Percentiles rank a stretch among this genome's conserved stretches.
phyloP scores from a whole-genome alignment of 2,329 filamentous ascomycete genomes.

The Ophiocordyceps sinensis region DNA sequence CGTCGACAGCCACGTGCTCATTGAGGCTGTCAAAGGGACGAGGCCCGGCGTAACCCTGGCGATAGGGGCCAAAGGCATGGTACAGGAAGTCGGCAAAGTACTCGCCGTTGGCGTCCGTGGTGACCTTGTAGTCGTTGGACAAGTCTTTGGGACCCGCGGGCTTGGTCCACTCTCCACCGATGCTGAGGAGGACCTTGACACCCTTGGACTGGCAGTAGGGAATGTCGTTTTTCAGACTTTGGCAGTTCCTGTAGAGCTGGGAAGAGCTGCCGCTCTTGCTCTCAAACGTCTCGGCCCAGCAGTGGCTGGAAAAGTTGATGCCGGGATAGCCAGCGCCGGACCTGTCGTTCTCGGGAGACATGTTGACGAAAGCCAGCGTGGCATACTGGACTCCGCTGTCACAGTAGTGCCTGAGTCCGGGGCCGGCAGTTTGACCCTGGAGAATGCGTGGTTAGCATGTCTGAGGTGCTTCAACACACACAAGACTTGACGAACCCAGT shows the following conservation, averaged over 20 bases:
- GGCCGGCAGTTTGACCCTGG: conserved; percentile 20
- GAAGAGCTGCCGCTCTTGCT: conserved; percentile 10
- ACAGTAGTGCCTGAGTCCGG: conserved; percentile 20
- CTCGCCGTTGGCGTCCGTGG: conserved; percentile 14
- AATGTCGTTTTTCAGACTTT: conserved; percentile 22
- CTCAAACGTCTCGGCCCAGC: conserved; percentile 13
- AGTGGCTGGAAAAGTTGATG: conserved; percentile 25
- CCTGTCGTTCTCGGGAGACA: conserved; percentile 19
- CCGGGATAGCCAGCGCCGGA: conserved; percentile 17
- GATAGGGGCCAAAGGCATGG: conserved; percentile 22
- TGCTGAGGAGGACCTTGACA: conserved; percentile 27
- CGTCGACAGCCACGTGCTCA: conserved; percentile 18
- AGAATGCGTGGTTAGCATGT: background rate
- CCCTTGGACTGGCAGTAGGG: conserved; percentile 24
- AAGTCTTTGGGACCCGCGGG: background rate
- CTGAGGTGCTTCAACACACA: background rate
- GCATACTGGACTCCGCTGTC: conserved; percentile 21
- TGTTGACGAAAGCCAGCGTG: conserved; percentile 23
- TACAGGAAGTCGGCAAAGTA: conserved; percentile 24
- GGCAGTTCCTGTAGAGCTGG: conserved; percentile 20
- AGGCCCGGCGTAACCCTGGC: conserved; percentile 15
- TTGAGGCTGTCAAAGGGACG: conserved; percentile 22
- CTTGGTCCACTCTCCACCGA: conserved; percentile 19
- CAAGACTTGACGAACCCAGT: conserved; percentile 20
- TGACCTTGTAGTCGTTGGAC: conserved; percentile 19